A percentile compares a stretch with the other conserved stretches of the same genome.
phyloP scores from a whole-genome alignment of 352 stramenopile genomes.

The Phytophthora agathidicida region DNA sequence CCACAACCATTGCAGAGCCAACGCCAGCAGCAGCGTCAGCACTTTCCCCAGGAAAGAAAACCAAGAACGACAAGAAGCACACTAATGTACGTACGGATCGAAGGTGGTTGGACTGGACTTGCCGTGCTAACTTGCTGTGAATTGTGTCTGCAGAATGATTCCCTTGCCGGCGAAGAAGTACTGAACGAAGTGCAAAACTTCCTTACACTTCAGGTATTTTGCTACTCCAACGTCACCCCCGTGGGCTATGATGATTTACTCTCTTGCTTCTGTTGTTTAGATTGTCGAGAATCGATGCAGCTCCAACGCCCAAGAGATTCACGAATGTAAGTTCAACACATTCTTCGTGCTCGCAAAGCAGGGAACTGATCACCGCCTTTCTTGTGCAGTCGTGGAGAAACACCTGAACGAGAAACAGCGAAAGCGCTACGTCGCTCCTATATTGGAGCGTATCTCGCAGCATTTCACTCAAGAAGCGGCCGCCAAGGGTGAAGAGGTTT shows the following conservation, averaged over 20 bases:
- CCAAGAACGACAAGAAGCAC: slow-evolving; percentile 24
- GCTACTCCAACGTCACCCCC: background rate
- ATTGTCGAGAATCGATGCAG: slow-evolving; percentile 60
- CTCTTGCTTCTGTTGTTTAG: slow-evolving; percentile 20
- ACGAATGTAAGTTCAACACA: slow-evolving; percentile 46
- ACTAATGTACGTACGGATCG: slow-evolving; percentile 6
- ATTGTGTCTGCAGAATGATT: slow-evolving; percentile 34
- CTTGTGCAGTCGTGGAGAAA: slow-evolving; percentile 34
- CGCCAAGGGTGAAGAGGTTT: slow-evolving; percentile 41
- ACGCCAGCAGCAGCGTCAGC: background rate
- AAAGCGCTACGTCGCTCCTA: slow-evolving; percentile 36
- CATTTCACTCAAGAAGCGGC: slow-evolving; percentile 41
- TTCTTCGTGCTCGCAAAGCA: background rate
- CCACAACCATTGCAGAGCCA: background rate
- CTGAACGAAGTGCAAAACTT: slow-evolving; percentile 40
- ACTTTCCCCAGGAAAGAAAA: slow-evolving; percentile 16
- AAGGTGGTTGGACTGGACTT: background rate
- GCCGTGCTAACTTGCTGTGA: slow-evolving; percentile 1
- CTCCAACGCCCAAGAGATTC: slow-evolving; percentile 55
- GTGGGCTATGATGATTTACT: background rate
- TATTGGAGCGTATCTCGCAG: slow-evolving; percentile 46
- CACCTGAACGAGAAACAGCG: slow-evolving; percentile 51
- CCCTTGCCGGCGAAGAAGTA: slow-evolving; percentile 31
- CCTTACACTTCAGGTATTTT: slow-evolving; percentile 40
- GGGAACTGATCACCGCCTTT: background rate